phyloP scores from a whole-genome alignment of 176 grass and related monocot genomes.

The Rhynchospora pubera region DNA sequence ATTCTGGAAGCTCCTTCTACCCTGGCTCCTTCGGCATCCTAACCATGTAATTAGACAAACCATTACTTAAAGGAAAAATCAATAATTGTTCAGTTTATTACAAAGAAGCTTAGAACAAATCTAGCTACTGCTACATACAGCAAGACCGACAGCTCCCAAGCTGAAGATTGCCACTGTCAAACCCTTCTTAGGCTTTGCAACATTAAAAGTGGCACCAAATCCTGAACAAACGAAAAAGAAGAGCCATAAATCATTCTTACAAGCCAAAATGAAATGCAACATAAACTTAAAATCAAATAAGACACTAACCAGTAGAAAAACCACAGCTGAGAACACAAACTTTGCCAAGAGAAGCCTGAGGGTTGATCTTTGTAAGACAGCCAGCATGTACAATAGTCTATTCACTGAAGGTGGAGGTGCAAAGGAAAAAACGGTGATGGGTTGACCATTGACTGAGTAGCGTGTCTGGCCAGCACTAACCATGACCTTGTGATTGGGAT shows the following conservation, averaged over 20 bases:
- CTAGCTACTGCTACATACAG: conserved; percentile 61
- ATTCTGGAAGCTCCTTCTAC: conserved; percentile 67
- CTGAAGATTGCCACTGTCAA: conserved; percentile 73
- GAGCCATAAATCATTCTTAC: background rate
- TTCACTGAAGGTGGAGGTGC: conserved; percentile 91
- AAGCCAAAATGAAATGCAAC: background rate
- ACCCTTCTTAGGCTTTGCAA: conserved; percentile 78
- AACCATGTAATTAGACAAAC: conserved; percentile 4
- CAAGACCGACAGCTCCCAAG: conserved; percentile 86
- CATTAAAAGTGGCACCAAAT: conserved; percentile 78
- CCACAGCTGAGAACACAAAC: conserved; percentile 84
- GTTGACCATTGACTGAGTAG: conserved; percentile 64
- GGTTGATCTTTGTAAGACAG: conserved; percentile 79
- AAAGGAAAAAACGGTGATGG: conserved; percentile 70
- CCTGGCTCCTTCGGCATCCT: conserved; percentile 79
- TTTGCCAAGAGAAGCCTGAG: conserved; percentile 71
- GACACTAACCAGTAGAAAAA: conserved; percentile 51
- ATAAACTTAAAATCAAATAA: background rate
- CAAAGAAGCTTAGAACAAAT: background rate
- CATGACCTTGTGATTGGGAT: conserved; percentile 72
- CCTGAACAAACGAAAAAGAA: conserved; percentile 24
- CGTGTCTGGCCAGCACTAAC: conserved; percentile 46
- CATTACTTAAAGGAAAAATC: background rate
- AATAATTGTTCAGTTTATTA: background rate
- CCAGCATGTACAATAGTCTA: conserved; percentile 70